Percentiles rank a stretch among this genome's conserved stretches.
These are phyloP conservation scores for Ascochyta clinopodiicola DNA, from an alignment of 2,329 filamentous ascomycete genomes.

Conservation along the genomic window DNA sequence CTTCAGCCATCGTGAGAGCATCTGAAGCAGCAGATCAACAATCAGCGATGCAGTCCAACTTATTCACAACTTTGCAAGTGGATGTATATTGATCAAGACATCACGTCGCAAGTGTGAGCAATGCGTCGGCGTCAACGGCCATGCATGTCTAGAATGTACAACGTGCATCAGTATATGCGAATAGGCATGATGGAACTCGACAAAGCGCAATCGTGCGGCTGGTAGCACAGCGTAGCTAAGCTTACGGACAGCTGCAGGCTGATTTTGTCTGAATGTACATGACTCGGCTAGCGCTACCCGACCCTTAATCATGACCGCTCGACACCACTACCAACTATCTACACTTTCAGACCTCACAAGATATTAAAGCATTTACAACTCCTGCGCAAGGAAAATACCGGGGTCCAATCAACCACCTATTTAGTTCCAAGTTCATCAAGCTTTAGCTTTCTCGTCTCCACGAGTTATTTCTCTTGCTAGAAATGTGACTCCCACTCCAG, in stretches of 20 bases:
- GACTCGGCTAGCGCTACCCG: conserved; percentile 7
- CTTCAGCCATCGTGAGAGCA: conserved; percentile 1
- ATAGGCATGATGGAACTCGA: conserved; percentile 31
- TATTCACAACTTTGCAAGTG: background rate
- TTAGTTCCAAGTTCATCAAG: no score
- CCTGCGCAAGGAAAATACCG: no score
- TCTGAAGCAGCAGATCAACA: background rate
- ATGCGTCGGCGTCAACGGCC: conserved; percentile 32
- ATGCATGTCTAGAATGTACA: conserved; percentile 30
- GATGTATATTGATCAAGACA: background rate
- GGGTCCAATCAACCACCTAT: no score
- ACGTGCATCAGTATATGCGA: no score
- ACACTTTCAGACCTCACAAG: no score
- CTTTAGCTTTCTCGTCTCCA: no score
- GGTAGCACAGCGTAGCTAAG: conserved; percentile 22
- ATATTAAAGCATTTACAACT: no score
- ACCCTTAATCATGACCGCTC: conserved; percentile 1
- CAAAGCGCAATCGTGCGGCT: conserved; percentile 15
- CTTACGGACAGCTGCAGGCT: background rate
- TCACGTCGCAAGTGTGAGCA: conserved; percentile 33
- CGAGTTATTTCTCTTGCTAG: no score
- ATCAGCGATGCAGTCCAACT: background rate
- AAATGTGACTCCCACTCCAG: background rate
- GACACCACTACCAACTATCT: no score
- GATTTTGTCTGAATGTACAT: background rate